phyloP scores from a whole-genome alignment of 1,284 basidiomycete species.

The Jaminaea rosea region DNA sequence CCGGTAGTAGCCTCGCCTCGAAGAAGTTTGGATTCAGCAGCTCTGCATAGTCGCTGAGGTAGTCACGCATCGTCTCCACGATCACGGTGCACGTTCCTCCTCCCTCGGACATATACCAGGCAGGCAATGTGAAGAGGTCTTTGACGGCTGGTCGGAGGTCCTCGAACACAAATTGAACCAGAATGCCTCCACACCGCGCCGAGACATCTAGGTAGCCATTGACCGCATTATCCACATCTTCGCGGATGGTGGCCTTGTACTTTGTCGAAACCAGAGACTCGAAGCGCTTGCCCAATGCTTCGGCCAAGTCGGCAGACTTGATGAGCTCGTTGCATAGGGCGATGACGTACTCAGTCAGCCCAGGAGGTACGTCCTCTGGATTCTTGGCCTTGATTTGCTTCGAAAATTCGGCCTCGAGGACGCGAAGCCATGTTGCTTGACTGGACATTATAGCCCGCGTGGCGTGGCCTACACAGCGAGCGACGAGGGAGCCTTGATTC shows the following conservation, averaged over 20 bases:
- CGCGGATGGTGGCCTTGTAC: slow-evolving; percentile 72
- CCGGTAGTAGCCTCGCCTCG: slow-evolving; percentile 77
- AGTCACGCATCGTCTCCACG: slow-evolving; percentile 90
- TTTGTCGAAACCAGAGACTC: slow-evolving; percentile 89
- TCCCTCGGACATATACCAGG: slow-evolving; percentile 49
- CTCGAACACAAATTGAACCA: slow-evolving; percentile 91
- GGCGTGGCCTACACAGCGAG: slow-evolving; percentile 78
- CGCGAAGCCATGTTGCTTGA: slow-evolving; percentile 77
- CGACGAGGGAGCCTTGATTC: slow-evolving; percentile 84
- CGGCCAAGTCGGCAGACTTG: slow-evolving; percentile 87
- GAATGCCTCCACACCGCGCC: slow-evolving; percentile 86
- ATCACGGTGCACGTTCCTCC: slow-evolving; percentile 76
- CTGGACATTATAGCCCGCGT: slow-evolving; percentile 82
- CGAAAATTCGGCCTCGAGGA: slow-evolving; percentile 76
- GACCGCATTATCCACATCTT: slow-evolving; percentile 85
- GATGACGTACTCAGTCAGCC: slow-evolving; percentile 90
- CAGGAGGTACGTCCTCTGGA: slow-evolving; percentile 76
- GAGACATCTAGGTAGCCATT: slow-evolving; percentile 97
- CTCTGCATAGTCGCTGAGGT: slow-evolving; percentile 81
- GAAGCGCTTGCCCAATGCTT: slow-evolving; percentile 71
- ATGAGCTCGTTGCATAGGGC: slow-evolving; percentile 98
- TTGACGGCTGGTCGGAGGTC: slow-evolving; percentile 84
- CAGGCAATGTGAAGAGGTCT: slow-evolving; percentile 64
- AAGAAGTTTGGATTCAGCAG: slow-evolving; percentile 85
- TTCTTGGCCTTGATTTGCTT: slow-evolving; percentile 66